phyloP scores from a whole-genome alignment of 495 filamentous ascomycete species.

The Neurospora sp. region DNA sequence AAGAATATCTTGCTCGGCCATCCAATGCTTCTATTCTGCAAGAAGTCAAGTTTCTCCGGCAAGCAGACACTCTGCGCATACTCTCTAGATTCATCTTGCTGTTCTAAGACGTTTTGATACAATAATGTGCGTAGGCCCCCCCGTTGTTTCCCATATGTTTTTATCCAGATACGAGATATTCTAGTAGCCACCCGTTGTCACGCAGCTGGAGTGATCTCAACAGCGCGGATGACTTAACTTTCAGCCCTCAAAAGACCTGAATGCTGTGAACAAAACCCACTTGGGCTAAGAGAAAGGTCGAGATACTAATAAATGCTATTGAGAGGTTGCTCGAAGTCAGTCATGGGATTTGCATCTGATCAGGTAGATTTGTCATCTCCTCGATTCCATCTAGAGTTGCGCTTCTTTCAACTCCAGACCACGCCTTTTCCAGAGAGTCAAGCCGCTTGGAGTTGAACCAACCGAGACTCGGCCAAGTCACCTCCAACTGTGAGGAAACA shows the following conservation, averaged over 20 bases:
- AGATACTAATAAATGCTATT: not conserved
- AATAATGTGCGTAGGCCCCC: not conserved
- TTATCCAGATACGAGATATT: not conserved
- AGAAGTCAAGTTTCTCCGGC: not conserved
- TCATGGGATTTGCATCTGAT: not conserved
- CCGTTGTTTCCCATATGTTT: not conserved
- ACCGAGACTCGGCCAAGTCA: not conserved
- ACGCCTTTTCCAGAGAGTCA: not conserved
- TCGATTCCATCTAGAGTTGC: not conserved
- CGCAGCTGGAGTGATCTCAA: not conserved
- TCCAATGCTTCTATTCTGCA: not conserved
- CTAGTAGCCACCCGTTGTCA: not conserved
- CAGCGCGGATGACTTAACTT: not conserved
- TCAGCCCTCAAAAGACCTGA: not conserved
- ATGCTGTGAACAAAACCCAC: not conserved
- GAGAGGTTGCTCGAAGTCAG: not conserved
- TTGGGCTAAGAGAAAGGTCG: not conserved
- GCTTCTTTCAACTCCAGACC: not conserved
- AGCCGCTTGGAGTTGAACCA: not conserved
- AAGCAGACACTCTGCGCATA: not conserved
- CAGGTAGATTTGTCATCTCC: not conserved
- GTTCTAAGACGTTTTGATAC: not conserved
- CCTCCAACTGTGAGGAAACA: not conserved
- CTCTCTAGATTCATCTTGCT: not conserved
- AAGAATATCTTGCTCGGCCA: not conserved